phyloP scores from a whole-genome alignment of 2,329 filamentous ascomycete species.

The Aspergillus phoenicis region DNA sequence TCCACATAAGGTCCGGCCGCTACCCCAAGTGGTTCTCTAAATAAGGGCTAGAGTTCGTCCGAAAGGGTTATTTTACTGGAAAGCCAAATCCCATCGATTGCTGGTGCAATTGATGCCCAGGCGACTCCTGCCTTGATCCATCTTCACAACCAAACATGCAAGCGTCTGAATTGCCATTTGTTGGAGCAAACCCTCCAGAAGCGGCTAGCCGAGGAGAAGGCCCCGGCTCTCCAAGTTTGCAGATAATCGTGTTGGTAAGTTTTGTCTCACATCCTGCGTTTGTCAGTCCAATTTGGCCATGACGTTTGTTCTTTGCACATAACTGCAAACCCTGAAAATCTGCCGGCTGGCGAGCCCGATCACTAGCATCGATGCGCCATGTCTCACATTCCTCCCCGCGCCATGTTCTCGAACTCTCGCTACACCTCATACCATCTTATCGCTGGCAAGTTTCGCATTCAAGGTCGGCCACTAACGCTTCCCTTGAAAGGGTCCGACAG shows the following conservation, averaged over 20 bases:
- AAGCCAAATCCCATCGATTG: background rate
- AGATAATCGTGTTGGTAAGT: constrained; percentile 75
- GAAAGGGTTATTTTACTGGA: background rate
- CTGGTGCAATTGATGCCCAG: background rate
- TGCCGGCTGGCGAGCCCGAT: background rate
- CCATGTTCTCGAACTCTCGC: background rate
- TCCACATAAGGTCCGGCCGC: background rate
- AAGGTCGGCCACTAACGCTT: constrained; percentile 30
- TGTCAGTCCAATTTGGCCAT: background rate
- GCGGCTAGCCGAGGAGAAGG: background rate
- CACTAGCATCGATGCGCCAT: background rate
- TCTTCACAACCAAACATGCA: background rate
- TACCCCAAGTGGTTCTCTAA: background rate
- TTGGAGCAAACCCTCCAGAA: constrained; percentile 26
- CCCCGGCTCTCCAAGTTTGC: constrained; percentile 44
- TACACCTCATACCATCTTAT: background rate
- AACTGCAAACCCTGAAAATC: background rate
- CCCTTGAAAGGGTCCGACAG: constrained; percentile 72
- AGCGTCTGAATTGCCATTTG: background rate
- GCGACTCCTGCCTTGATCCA: background rate
- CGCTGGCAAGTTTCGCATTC: constrained; percentile 23
- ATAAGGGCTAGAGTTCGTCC: background rate
- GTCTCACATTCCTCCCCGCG: background rate
- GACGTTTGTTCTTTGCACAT: constrained; percentile 4
- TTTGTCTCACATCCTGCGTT: constrained; percentile 14